Base-by-base conservation (phyloP, 345 rosid species). In the Lepidium africanum region DNA sequence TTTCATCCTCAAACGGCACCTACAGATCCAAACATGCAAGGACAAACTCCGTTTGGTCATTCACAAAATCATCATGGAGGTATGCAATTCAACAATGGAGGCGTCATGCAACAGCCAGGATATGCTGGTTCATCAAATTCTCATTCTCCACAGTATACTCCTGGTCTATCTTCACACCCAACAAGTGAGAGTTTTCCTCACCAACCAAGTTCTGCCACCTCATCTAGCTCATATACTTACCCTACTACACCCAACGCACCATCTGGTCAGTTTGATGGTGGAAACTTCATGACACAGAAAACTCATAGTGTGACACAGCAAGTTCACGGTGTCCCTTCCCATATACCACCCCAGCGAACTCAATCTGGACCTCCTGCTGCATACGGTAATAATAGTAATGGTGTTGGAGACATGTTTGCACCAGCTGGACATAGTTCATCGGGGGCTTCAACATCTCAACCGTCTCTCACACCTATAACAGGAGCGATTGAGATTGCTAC, bases 401-500 rank as follows among this genome's bases (percentile, higher is more conserved):
- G 7, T n/a, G 3, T 17, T 14, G 72, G 72, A 13, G 72, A 59
- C 53, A 65, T 65, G 58, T 73, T 66, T 65, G 33, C 67, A 14
- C 73, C 83, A 77, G 46, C 62, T 30, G 81, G 57, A 55, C 50
- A 69, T 64, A 48, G 43, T 48, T 46, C 73, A 60, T 63, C 78
- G 48, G 87, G 76, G 49, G 15, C 57, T 17, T 63, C 70, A 16
- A n/a, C 76, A 41, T 68, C 87, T 42, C 96, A 87, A 74, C 66
- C 80, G 33, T 49, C 71, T 65, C 69, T 61, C 37, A 65, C 91
- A 65, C 78, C 91, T 45, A 39, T 61, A 54, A 47, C 74, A 16
- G 78, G 78, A 63, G 64, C 70, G 10, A 85, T 82, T 54, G 84
- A 88, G 69, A 48, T 79, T 46, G 92, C 82, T 75, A 80, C 89